Evolutionary conservation across 2,329 filamentous ascomycete species (phyloP), one percentile per base, ranked within the genome.

Genomic region (Didymella segeticola): DNA sequence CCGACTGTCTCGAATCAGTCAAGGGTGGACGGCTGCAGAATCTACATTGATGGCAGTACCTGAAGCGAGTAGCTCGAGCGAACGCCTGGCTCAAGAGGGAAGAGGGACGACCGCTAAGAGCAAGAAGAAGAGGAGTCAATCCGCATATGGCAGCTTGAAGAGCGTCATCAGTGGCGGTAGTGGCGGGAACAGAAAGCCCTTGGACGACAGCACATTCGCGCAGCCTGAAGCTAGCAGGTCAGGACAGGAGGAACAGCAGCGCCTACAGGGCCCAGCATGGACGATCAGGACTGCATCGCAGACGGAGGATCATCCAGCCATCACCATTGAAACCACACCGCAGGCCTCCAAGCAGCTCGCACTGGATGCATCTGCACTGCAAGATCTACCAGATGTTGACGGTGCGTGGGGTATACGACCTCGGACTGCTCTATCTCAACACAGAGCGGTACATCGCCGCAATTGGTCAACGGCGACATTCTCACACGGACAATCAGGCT

Each of bases 1-100:
- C 8, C 64, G 69, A 17, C 56, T 74, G 46, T 62, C 69, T 22
- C 63, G 69, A 27, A 57, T 69, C 22, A 66, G 64, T 30, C 71
- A 70, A 42, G 71, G 68, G 7, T 73, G 72, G 72, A 57, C 67
- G 37, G 65, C 69, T 7, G 64, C 64, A 36, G 73, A 75, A 42
- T 74, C 75, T 38, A 76, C 76, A 7, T 63, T 81, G 47, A 78
- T 77, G 47, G 76, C 75, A 27, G 78, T 81, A 38, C 78, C 78
- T 8, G 79, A 81, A 66, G 78, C 72, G 5, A 79, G 77, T 61
- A 78, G 77, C 41, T 77, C 76, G n/a, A 79, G 77, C 54, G 75
- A 77, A 60, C 62, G 70, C 34, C 47, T 77, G 15, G 71, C 72
- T 12, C 68, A 71, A 36, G 72, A 72, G 36, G 61, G 58, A 20